These are phyloP conservation scores for Dicorynia guianensis DNA, from an alignment of 306 rosid species.

Conservation along the genomic window DNA sequence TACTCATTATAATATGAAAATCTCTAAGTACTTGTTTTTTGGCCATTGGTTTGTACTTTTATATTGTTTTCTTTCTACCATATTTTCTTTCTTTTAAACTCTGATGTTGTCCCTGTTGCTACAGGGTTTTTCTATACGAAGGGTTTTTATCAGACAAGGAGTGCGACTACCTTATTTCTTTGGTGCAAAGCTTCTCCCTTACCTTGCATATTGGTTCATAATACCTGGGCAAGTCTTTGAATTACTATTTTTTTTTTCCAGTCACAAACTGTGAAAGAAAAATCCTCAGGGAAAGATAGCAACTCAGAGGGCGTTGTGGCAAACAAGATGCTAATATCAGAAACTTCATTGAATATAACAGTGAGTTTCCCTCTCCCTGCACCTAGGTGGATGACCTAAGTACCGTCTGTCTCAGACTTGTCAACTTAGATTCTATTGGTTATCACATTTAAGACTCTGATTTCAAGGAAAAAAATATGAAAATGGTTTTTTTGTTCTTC, in stretches of 20 bases:
- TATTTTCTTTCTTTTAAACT: constrained; percentile 8
- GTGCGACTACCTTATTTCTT: constrained; percentile 77
- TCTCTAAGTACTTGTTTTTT: background rate
- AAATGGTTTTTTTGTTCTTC: background rate
- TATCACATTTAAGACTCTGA: constrained; percentile 23
- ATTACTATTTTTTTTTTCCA: constrained; percentile 34
- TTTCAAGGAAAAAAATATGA: constrained; percentile 1
- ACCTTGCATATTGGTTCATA: constrained; percentile 29
- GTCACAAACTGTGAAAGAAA: constrained; percentile 54
- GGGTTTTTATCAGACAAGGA: constrained; percentile 73
- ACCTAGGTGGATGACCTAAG: constrained; percentile 29
- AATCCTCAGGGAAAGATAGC: constrained; percentile 44
- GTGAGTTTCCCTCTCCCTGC: constrained; percentile 48
- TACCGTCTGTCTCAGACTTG: background rate
- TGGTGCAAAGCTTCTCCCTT: constrained; percentile 55
- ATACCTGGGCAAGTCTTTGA: constrained; percentile 24
- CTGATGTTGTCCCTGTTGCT: constrained; percentile 37
- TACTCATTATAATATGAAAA: constrained; percentile 1
- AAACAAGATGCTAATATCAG: constrained; percentile 36
- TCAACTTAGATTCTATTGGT: background rate
- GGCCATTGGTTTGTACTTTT: background rate
- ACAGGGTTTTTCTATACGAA: constrained; percentile 74
- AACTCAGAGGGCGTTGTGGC: constrained; percentile 33
- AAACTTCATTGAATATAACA: constrained; percentile 42
- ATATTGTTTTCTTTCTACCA: background rate